Evolutionary conservation across 2,329 filamentous ascomycete species (phyloP), one percentile per base, ranked within the genome.

Genomic region (Daldinia sp.): DNA sequence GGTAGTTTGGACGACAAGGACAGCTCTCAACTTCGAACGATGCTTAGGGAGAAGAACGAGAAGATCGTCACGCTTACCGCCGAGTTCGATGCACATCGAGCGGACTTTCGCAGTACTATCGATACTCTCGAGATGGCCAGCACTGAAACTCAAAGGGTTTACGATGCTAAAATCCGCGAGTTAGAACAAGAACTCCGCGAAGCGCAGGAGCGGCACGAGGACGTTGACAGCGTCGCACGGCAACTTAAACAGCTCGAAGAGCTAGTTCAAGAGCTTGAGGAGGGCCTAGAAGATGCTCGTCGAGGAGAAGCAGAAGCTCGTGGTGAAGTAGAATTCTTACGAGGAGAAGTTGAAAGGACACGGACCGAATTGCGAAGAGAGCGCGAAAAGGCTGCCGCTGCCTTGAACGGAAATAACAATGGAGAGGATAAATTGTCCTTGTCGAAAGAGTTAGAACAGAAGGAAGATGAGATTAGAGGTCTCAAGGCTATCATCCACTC

Each of bases 401-500:
- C 83, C 3, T 74, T 87, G 58, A 87, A 85, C 69, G 84, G 84
- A 25, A 80, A 78, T 15, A 66, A 70, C 4, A 72, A 72, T 39
- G 72, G 70, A 29, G 69, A 73, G 23, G 81, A 83, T 9, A 81
- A 82, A 1, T 77, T 80, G 8, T 79, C 82, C 21, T 77, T 81
- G 47, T 84, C 86, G 41, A 92, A 92, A 76, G 93, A 97, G 67
- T 78, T 98, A 27, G 93, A 96, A 74, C 91, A 96, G 74, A 95
- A 96, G 75, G 94, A 99, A 72, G 95, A 99, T 71, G 95, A 99
- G 80, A 98, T 99, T 73, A 87, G 94, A 65, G 95, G 95, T 47
- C 85, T 99, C 68, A 99, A 98, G 78, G 94, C 95, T 41, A 98
- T 99, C 74, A 98, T 99, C 63, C 94, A 98, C 78, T 97, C 93